Evolutionary conservation across 2,329 filamentous ascomycete species (phyloP).

Genomic region (Catunica adiposa): DNA sequence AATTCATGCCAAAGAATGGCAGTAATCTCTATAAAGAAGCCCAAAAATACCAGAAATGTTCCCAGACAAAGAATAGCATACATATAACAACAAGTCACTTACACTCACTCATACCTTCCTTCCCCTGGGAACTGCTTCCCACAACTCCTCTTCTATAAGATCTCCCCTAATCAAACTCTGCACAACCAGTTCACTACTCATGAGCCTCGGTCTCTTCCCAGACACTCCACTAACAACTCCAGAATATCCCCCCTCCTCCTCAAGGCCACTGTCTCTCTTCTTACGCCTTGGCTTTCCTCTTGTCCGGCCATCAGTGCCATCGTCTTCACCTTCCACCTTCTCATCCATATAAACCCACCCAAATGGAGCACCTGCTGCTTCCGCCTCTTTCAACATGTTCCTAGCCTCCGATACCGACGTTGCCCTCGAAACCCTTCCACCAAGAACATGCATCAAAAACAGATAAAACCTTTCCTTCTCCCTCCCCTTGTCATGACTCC

Average conservation of each 20-base stretch:
- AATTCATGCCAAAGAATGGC: too few species aligned
- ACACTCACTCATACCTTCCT: background rate
- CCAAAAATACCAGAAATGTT: background rate
- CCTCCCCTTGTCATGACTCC: constrained; percentile 41
- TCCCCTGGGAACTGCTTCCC: constrained; percentile 6
- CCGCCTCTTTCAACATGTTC: constrained; percentile 30
- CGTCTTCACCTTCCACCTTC: constrained; percentile 34
- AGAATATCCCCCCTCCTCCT: background rate
- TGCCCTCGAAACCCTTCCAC: constrained; percentile 53
- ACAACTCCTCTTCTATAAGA: constrained; percentile 47
- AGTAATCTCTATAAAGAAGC: too few species aligned
- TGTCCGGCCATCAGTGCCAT: constrained; percentile 1
- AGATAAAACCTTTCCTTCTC: constrained; percentile 51
- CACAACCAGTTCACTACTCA: constrained; percentile 74
- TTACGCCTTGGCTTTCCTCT: constrained; percentile 13
- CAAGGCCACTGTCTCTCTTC: constrained; percentile 17
- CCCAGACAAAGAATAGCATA: background rate
- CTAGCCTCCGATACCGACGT: constrained; percentile 49
- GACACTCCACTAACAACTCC: constrained; percentile 19
- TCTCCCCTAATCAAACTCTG: constrained; percentile 83
- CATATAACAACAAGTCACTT: background rate
- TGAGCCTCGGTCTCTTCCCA: constrained; percentile 40
- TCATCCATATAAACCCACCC: constrained; percentile 71
- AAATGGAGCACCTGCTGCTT: constrained; percentile 29
- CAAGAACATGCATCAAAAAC: constrained; percentile 65